phyloP scores from a whole-genome alignment of 192 early-diverging fungal genomes.

The Coemansia sp. region DNA sequence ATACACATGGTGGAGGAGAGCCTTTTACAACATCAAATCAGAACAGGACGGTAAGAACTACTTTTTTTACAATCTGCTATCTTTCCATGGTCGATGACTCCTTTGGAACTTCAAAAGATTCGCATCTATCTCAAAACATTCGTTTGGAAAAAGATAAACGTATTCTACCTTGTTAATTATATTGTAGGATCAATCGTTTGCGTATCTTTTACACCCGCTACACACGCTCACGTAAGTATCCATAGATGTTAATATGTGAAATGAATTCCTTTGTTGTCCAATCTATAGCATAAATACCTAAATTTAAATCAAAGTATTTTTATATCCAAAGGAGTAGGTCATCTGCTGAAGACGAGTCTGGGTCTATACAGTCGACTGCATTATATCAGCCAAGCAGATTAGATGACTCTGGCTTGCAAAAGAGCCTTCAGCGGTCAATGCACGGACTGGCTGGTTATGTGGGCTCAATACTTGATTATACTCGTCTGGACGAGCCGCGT shows the following conservation, averaged over 20 bases:
- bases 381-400: conserved; percentile 81
- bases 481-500: conserved; percentile 78
- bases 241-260: background rate
- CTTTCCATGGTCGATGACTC: background rate
- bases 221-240: conserved; percentile 41
- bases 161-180: background rate
- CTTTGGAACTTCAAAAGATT: background rate
- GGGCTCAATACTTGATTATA: conserved; percentile 84
- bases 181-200: conserved; percentile 47
- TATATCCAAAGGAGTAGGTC: background rate
- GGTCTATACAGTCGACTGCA: background rate
- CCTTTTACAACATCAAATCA: background rate
- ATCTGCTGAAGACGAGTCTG: background rate
- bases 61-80: background rate
- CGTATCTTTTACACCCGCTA: conserved; percentile 36
- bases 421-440: conserved; percentile 75
- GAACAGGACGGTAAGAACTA: conserved; percentile 10
- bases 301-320: no score
- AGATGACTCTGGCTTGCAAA: conserved; percentile 85
- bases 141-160: background rate
- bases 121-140: background rate
- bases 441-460: conserved; percentile 81
- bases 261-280: background rate
- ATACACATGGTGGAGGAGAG: conserved; percentile 1
- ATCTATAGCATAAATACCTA: no score